phyloP scores from a whole-genome alignment of 495 filamentous ascomycete species.

The Amphirosellinia nigrospora region DNA sequence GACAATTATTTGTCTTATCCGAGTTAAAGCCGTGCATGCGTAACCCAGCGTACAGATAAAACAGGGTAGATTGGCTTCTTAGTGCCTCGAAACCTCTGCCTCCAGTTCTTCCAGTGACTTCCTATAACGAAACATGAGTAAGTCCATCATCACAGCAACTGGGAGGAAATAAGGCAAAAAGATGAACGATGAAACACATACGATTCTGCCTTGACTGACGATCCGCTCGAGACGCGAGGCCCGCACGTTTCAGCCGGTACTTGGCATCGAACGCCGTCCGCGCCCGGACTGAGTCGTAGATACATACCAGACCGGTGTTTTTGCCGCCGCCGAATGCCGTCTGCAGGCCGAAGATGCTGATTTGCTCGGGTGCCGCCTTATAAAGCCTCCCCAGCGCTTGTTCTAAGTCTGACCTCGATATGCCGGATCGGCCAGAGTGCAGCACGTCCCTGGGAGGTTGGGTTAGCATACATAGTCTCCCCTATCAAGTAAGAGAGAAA shows the following conservation, averaged over 20 bases:
- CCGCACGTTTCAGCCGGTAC: slow-evolving; percentile 93
- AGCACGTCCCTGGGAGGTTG: slow-evolving; percentile 81
- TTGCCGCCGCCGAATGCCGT: slow-evolving; percentile 99
- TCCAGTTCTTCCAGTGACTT: slow-evolving; percentile 99
- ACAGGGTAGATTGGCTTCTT: slow-evolving; percentile 67
- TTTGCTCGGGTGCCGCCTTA: slow-evolving; percentile 94
- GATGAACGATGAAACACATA: slow-evolving; percentile 62
- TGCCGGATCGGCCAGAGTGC: slow-evolving; percentile 95
- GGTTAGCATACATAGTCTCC: slow-evolving; percentile 16
- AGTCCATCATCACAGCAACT: slow-evolving; percentile 38
- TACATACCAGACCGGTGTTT: slow-evolving; percentile 95
- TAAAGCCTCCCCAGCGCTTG: slow-evolving; percentile 91
- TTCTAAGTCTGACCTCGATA: slow-evolving; percentile 97
- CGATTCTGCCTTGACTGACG: slow-evolving; percentile 95
- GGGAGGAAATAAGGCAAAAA: slow-evolving; percentile 25
- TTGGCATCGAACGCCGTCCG: slow-evolving; percentile 99
- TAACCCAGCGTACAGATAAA: background rate
- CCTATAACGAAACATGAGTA: slow-evolving; percentile 59
- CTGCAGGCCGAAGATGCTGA: slow-evolving; percentile 95
- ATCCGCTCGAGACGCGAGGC: slow-evolving; percentile 89
- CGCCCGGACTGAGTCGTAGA: slow-evolving; percentile 95
- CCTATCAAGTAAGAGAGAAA: slow-evolving; percentile 10
- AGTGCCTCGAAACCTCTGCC: slow-evolving; percentile 94
- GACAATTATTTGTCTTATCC: background rate
- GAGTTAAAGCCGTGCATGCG: background rate